These are phyloP conservation scores for Trichophyton schoenleinii DNA, from an alignment of 2,329 filamentous ascomycete species.

Conservation along the genomic window DNA sequence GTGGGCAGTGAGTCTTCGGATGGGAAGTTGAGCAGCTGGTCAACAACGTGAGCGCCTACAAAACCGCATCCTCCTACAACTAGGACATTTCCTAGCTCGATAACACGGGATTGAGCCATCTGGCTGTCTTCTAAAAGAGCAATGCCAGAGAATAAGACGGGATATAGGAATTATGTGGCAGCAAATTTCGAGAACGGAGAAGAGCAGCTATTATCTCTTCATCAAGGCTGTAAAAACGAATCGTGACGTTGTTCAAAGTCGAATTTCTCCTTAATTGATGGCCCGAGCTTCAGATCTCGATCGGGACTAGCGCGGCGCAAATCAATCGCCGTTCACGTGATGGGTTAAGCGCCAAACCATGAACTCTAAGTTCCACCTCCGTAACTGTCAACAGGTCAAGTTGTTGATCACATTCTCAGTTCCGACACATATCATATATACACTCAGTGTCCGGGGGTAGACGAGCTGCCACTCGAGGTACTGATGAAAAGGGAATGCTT, in stretches of 20 bases:
- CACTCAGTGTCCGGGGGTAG: too few species aligned
- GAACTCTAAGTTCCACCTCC: too few species aligned
- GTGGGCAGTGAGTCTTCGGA: slow-evolving; percentile 23
- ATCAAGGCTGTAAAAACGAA: background rate
- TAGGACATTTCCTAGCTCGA: slow-evolving; percentile 54
- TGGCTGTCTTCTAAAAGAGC: background rate
- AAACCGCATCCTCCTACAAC: slow-evolving; percentile 78
- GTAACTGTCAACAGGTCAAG: too few species aligned
- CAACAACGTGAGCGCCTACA: slow-evolving; percentile 69
- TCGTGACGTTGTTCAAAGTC: background rate
- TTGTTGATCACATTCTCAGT: too few species aligned
- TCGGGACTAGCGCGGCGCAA: background rate
- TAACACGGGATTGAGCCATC: slow-evolving; percentile 12
- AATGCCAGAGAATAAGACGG: background rate
- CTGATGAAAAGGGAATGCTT: too few species aligned
- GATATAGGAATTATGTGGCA: background rate
- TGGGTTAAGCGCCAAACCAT: background rate
- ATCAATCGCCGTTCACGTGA: background rate
- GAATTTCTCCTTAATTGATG: background rate
- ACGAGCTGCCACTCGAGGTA: too few species aligned
- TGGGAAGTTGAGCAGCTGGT: slow-evolving; percentile 53
- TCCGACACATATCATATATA: too few species aligned
- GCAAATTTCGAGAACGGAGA: background rate
- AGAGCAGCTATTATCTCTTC: background rate
- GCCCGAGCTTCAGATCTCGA: background rate